Conservation (phyloP, 805 yeast species). For the Schizosaccharomyces japonicus region DNA sequence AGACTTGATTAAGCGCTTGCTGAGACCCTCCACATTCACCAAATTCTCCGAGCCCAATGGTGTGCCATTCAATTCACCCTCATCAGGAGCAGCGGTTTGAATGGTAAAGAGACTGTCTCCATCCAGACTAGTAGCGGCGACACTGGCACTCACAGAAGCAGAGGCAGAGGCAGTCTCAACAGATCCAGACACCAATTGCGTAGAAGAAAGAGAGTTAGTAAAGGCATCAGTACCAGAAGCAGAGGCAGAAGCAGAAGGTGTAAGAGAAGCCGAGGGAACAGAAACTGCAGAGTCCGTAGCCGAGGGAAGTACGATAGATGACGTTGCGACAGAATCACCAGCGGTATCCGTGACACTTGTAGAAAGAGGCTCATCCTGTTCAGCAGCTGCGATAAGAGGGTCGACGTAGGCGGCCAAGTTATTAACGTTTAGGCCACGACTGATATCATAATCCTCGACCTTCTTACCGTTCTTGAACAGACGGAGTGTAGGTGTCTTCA, state of each 20-base stretch:
- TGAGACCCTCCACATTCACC: constrained; percentile 17
- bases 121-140: constrained; percentile 6
- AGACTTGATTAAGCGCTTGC: constrained; percentile 13
- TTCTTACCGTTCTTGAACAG: constrained; percentile 25
- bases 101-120: constrained; percentile 7
- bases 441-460: constrained; percentile 11
- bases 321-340: too few relatives aligned
- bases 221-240: background rate
- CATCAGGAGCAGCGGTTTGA: constrained; percentile 5
- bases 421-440: constrained; percentile 7
- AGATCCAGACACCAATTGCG: too few relatives aligned
- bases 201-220: background rate
- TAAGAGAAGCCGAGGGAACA: background rate
- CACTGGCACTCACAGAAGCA: constrained; percentile 6
- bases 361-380: too few relatives aligned
- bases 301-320: too few relatives aligned
- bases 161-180: background rate
- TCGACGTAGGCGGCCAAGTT: constrained; percentile 8
- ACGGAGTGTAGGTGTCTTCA: constrained; percentile 44
- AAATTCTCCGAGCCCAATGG: constrained; percentile 1
- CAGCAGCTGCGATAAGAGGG: background rate
- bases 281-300: background rate
- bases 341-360: too few relatives aligned
- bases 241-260: background rate
- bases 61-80: background rate